These are phyloP conservation scores for Apiospora arundinis DNA, from an alignment of 2,329 filamentous ascomycete species.

Conservation along the genomic window DNA sequence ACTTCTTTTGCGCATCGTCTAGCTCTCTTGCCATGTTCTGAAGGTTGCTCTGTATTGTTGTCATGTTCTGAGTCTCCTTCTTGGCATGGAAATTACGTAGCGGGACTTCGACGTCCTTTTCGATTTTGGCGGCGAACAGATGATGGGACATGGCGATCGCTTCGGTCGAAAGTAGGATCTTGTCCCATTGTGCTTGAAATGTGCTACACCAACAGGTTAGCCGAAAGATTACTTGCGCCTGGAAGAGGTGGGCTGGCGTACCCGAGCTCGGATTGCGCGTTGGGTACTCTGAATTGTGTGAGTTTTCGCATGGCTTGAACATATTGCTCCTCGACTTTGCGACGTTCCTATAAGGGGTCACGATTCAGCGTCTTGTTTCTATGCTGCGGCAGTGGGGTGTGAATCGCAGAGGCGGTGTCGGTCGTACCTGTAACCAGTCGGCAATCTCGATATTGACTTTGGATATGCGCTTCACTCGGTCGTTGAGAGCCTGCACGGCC, in stretches of 20 bases:
- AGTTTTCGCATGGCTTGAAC: slow-evolving; percentile 83
- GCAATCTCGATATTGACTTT: slow-evolving; percentile 90
- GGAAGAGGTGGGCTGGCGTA: slow-evolving; percentile 52
- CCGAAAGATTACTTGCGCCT: neutral
- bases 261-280: slow-evolving; percentile 84
- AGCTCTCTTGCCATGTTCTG: slow-evolving; percentile 82
- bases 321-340: slow-evolving; percentile 90
- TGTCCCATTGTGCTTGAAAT: slow-evolving; percentile 90
- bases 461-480: slow-evolving; percentile 85
- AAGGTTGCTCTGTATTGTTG: slow-evolving; percentile 82
- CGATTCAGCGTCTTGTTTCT: slow-evolving; percentile 27
- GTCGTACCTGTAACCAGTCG: slow-evolving; percentile 90
- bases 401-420: slow-evolving; percentile 19
- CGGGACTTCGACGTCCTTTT: slow-evolving; percentile 85
- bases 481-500: slow-evolving; percentile 81
- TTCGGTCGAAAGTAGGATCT: slow-evolving; percentile 80
- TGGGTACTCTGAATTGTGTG: slow-evolving; percentile 74
- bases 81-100: slow-evolving; percentile 76
- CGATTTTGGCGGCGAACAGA: slow-evolving; percentile 79
- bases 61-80: slow-evolving; percentile 82
- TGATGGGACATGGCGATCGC: slow-evolving; percentile 84
- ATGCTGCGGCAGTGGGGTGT: neutral
- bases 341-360: slow-evolving; percentile 73
- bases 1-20: slow-evolving; percentile 81
- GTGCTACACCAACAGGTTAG: slow-evolving; percentile 62